phyloP scores from a whole-genome alignment of 371 early-diverging fungal species.

The Lichtheimia corymbifera region DNA sequence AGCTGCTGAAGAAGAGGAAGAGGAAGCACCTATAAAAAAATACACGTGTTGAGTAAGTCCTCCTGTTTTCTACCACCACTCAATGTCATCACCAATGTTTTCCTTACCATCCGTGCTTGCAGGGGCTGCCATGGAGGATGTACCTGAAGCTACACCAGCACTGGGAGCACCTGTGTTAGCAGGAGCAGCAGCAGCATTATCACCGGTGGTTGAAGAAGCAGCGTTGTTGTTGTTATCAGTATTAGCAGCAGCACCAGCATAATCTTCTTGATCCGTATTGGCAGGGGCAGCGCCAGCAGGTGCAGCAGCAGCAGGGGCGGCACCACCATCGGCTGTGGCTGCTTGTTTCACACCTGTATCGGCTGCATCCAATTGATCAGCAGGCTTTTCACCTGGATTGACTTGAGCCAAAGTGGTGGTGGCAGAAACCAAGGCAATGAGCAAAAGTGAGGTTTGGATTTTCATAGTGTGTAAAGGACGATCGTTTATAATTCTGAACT shows the following conservation, averaged over 20 bases:
- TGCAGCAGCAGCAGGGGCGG: not conserved
- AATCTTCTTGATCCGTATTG: not conserved
- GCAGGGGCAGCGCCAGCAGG: constrained; percentile 1
- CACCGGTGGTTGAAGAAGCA: not conserved
- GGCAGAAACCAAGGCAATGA: constrained; percentile 1
- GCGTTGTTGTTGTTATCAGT: not conserved
- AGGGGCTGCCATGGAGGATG: not conserved
- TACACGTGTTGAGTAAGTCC: not conserved
- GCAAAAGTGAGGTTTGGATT: not conserved
- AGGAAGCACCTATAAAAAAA: no score
- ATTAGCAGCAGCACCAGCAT: not conserved
- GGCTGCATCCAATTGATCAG: not conserved
- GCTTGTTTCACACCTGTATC: not conserved
- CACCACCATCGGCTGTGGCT: not conserved
- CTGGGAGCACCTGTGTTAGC: not conserved
- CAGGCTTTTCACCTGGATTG: not conserved
- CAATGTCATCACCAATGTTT: no score
- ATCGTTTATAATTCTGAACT: not conserved
- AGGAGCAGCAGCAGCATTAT: not conserved
- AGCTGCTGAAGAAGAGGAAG: not conserved
- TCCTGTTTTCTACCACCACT: not conserved
- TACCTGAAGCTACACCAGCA: not conserved
- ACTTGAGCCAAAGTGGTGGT: not conserved
- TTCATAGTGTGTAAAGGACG: not conserved
- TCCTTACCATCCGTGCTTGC: constrained; percentile 4